Conservation (phyloP, 1,139 yeast genomes). For the Yamadazyma kanchanaburiensis region DNA sequence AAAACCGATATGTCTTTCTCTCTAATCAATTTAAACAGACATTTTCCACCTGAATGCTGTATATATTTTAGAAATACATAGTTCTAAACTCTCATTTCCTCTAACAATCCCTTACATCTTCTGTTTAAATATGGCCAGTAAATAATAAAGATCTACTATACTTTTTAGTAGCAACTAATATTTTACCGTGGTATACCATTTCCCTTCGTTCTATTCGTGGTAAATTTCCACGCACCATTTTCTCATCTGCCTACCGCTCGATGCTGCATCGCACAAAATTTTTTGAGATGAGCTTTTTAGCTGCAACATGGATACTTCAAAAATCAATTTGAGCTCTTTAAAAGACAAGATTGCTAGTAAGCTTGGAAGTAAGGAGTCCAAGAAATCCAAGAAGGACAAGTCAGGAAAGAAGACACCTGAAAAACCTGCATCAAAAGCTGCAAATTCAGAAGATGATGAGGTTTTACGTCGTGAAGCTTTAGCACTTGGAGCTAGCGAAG, state of each 20-base stretch:
- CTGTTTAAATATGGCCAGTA: too few species aligned
- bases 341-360: constrained; percentile 56
- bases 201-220: too few species aligned
- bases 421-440: background rate
- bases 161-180: too few species aligned
- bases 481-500: constrained; percentile 65
- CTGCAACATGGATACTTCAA: constrained; percentile 5
- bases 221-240: too few species aligned
- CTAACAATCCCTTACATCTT: too few species aligned
- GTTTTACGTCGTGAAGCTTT: constrained; percentile 66
- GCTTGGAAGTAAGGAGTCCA: constrained; percentile 19
- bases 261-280: constrained; percentile 1
- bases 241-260: constrained; percentile 2
- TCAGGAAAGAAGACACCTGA: constrained; percentile 8
- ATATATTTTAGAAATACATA: too few species aligned
- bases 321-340: constrained; percentile 48
- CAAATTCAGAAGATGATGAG: constrained; percentile 24
- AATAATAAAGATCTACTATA: too few species aligned
- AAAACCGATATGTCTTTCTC: too few species aligned
- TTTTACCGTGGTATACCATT: too few species aligned
- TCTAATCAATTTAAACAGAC: too few species aligned
- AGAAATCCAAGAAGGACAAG: constrained; percentile 15
- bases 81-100: too few species aligned
- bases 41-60: too few species aligned
- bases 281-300: constrained; percentile 1